phyloP scores from a whole-genome alignment of 768 basidiomycete genomes.

The Lactarius tabidus region DNA sequence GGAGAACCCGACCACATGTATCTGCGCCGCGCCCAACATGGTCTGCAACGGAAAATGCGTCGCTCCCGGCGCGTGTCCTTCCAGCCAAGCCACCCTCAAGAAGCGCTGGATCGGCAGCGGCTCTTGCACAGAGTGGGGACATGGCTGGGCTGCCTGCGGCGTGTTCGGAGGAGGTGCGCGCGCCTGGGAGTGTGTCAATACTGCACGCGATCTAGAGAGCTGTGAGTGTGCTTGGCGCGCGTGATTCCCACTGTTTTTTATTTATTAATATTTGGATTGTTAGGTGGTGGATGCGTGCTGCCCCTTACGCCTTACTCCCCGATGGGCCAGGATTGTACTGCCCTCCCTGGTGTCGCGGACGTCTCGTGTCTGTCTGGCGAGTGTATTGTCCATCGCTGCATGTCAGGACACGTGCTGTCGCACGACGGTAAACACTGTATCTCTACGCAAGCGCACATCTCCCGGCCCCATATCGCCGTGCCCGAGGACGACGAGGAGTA shows the following conservation, averaged over 20 bases:
- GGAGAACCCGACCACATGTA: conserved; percentile 38
- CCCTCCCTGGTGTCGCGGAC: conserved; percentile 44
- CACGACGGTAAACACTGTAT: conserved; percentile 26
- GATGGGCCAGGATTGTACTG: conserved; percentile 49
- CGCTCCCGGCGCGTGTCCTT: conserved; percentile 28
- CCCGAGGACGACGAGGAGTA: not conserved
- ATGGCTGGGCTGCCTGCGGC: conserved; percentile 42
- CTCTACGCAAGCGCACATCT: not conserved
- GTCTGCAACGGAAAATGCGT: conserved; percentile 50
- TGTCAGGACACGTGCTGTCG: conserved; percentile 36
- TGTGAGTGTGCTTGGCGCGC: conserved; percentile 36
- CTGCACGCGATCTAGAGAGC: conserved; percentile 46
- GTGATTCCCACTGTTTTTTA: not conserved
- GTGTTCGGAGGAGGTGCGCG: conserved; percentile 37
- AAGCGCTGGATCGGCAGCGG: conserved; percentile 35
- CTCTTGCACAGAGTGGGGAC: conserved; percentile 13
- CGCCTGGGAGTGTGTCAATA: conserved; percentile 50
- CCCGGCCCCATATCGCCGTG: not conserved
- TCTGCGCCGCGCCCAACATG: conserved; percentile 39
- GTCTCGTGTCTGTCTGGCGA: conserved; percentile 44
- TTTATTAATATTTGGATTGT: not conserved
- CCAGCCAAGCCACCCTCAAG: conserved; percentile 27
- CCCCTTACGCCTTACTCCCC: conserved; percentile 32
- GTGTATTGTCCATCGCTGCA: conserved; percentile 46
- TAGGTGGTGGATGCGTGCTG: conserved; percentile 48